Evolutionary conservation across 1,139 yeast species (phyloP), one percentile per base, ranked within the genome.

Genomic region (Blastobotrys persicus): DNA sequence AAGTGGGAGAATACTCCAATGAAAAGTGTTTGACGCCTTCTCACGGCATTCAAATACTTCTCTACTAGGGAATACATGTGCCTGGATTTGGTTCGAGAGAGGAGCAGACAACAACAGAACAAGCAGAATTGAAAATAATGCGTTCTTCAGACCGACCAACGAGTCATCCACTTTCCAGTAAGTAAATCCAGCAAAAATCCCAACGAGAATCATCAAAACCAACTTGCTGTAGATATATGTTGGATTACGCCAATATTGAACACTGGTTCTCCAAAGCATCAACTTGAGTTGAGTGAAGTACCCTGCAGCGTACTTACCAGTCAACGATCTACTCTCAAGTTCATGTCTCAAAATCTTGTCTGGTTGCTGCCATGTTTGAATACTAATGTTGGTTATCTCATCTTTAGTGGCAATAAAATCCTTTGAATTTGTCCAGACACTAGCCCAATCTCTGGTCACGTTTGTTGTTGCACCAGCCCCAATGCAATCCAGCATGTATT

Each of bases 401-500:
- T 45, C 46, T 40, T 63, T 74, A 62, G 55, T 68, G 0, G 68
- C 76, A 40, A 61, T 59, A 59, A 72, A 76, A 61, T 83, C 85
- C 0, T 69, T 66, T 3, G 86, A 80, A 44, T 71, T 70, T 57
- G 70, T 68, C 88, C 88, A 83, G 19, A 80, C 82, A 51, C 80
- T 78, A 53, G 75, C 72, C 66, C 80, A 83, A 63, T 83, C 82
- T 58, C 78, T 78, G 43, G 71, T 72, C 26, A 85, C 84, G 50
- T 73, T 76, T 31, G 85, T 75, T 19, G 86, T 86, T 1, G 88
- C 87, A 28, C 87, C 88, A 23, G 88, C 88, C 49, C 88, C 88
- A 59, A 83, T 83, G 52, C 81, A 83, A 55, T 80, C 82, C 59
- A 83, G 70, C 85, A 83, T 83, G 84, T 86, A 83, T 62, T 83